Percentiles rank a stretch among this genome's conserved stretches.
Conservation (phyloP, 78 protist species). For the Bigelowiella natans region DNA sequence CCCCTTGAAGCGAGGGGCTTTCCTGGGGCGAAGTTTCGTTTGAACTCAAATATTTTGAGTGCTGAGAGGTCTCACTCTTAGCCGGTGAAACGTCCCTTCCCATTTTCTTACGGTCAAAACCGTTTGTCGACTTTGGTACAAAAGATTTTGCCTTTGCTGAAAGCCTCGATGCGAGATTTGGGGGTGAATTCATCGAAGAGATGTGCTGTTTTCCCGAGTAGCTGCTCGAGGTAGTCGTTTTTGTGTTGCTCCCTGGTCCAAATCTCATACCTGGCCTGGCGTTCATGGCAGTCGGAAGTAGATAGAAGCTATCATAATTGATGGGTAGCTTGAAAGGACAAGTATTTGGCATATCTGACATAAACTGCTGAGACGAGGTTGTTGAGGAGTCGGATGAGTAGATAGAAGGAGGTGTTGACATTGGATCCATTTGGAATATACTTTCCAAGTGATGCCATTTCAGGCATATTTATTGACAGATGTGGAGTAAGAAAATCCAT, state of each 20-base stretch:
- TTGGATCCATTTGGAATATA: too few relatives aligned
- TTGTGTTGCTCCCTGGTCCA: too few relatives aligned
- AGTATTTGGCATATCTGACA: too few relatives aligned
- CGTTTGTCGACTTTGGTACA: neutral
- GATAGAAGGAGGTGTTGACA: too few relatives aligned
- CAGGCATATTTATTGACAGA: too few relatives aligned
- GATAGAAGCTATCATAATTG: neutral
- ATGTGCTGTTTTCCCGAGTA: neutral
- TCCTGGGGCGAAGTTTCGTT: neutral
- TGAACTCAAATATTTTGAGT: neutral
- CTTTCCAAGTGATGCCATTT: too few relatives aligned
- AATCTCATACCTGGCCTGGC: neutral
- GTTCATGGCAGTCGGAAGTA: neutral
- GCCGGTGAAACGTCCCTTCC: neutral
- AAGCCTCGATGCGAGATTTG: neutral
- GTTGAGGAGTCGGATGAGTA: too few relatives aligned
- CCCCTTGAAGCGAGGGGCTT: neutral
- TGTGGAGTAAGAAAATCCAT: too few relatives aligned
- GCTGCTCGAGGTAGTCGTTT: neutral
- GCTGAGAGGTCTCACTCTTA: neutral
- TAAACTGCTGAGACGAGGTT: too few relatives aligned
- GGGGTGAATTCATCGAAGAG: neutral
- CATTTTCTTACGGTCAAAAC: neutral
- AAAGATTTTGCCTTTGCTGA: neutral
- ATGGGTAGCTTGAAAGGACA: neutral